Evolutionary conservation across 331 rosid species (phyloP).

Genomic region (Quercus phellos): DNA sequence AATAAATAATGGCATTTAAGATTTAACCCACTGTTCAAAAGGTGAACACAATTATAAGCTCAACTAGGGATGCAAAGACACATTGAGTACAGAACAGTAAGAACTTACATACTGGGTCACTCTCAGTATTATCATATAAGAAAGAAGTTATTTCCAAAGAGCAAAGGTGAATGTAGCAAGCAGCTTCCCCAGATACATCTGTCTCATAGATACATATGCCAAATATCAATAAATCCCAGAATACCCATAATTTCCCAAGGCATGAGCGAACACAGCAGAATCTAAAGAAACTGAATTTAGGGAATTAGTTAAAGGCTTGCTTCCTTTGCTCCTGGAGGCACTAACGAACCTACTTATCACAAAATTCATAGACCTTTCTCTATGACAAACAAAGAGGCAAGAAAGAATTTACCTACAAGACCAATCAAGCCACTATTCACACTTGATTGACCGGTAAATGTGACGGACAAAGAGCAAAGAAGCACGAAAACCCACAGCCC

Average conservation of each 20-base stretch:
- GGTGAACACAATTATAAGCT: not conserved
- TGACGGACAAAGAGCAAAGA: constrained; percentile 88
- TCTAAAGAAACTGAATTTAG: constrained; percentile 16
- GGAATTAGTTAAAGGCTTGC: constrained; percentile 22
- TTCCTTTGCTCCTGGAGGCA: constrained; percentile 38
- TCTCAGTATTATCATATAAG: not conserved
- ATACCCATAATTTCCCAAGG: constrained; percentile 34
- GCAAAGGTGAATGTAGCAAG: constrained; percentile 22
- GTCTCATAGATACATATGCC: constrained; percentile 30
- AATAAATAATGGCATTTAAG: not conserved
- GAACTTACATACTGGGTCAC: too few species aligned
- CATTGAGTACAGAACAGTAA: too few species aligned
- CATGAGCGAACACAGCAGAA: constrained; percentile 29
- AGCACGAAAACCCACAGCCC: constrained; percentile 87
- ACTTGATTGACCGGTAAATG: constrained; percentile 93
- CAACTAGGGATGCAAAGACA: too few species aligned
- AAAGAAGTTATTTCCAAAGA: constrained; percentile 21
- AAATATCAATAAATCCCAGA: constrained; percentile 32
- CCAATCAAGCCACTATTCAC: constrained; percentile 54
- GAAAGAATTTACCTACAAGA: constrained; percentile 21
- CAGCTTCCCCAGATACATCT: constrained; percentile 30
- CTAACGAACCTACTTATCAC: constrained; percentile 44
- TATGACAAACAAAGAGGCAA: constrained; percentile 16
- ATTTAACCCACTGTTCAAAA: not conserved
- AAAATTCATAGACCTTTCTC: constrained; percentile 32